phyloP scores from a whole-genome alignment of 2,329 filamentous ascomycete genomes.

The Chrysoporthe puriensis region DNA sequence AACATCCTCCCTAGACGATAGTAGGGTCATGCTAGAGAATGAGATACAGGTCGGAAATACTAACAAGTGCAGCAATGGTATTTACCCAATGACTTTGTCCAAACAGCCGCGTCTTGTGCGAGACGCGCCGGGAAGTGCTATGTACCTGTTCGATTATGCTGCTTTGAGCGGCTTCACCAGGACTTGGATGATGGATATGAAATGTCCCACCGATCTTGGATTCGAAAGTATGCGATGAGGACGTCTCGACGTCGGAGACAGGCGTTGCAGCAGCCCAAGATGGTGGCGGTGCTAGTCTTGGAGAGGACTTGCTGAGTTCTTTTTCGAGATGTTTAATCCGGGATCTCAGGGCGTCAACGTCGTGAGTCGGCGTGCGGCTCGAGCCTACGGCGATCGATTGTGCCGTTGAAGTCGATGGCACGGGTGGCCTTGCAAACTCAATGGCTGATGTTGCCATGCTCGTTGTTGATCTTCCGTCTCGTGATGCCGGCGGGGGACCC shows the following conservation, averaged over 20 bases:
- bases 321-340: constrained; percentile 50
- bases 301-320: constrained; percentile 34
- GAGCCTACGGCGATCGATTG: constrained; percentile 31
- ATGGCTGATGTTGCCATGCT: neutral
- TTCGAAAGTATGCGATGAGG: constrained; percentile 34
- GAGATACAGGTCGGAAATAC: neutral
- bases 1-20: neutral
- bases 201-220: constrained; percentile 46
- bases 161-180: constrained; percentile 37
- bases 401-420: neutral
- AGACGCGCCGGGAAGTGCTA: constrained; percentile 15
- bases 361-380: constrained; percentile 24
- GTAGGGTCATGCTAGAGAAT: neutral
- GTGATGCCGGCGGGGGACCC: neutral
- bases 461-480: neutral
- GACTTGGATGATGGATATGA: constrained; percentile 41
- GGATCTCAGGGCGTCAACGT: constrained; percentile 43
- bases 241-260: constrained; percentile 36
- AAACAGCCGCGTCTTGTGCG: constrained; percentile 27
- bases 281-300: constrained; percentile 21
- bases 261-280: constrained; percentile 29
- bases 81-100: constrained; percentile 27
- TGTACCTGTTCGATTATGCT: neutral
- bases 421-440: neutral
- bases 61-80: constrained; percentile 11